Evolutionary conservation across 2,329 filamentous ascomycete species (phyloP), one percentile per base, ranked within the genome.

Genomic region (Polytolypa hystricis): DNA sequence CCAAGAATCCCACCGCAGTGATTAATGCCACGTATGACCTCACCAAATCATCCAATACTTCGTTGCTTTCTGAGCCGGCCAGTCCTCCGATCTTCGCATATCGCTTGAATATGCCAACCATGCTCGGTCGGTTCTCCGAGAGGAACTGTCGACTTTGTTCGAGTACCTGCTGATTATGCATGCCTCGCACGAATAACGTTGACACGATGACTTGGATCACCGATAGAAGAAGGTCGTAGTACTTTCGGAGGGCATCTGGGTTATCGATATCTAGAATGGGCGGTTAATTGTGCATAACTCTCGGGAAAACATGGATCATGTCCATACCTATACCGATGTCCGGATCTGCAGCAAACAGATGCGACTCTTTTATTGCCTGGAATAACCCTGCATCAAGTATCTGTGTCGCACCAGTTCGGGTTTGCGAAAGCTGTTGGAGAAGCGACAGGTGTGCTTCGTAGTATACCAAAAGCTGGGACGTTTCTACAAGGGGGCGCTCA

Each of bases 311-410:
- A 41, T 30, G 20, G 37, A n/a, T 11, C 20, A 34, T 21, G 28
- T 42, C 49, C 61, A 50, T 54, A 73, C 73, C 72, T 40, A 87
- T 77, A 42, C 93, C 86, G 37, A 98, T 77, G 57, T 98, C 91
- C 1, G 91, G 91, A 56, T 98, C 91, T 9, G 83, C 82, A 6
- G 78, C 70, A 57, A 96, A 98, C 15, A 96, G 71, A n/a, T 78
- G 76, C 1, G 86, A 93, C 38, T 81, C 74, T 43, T 82, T 81
- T 18, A 96, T 66, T 0, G 84, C 73, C 30, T 79, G 74, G 65
- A 98, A 89, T 4, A 98, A 71, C 43, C 89, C 89, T 6, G 84
- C 83, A 51, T 93, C 86, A 28, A 96, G 70, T n/a, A 95, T 77
- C 44, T 84, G 77, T 40, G 80, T 81, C 31, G 91, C 87, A 18